Base-by-base conservation (phyloP, 2,329 filamentous ascomycete genomes). In the Mariannaea elegans region DNA sequence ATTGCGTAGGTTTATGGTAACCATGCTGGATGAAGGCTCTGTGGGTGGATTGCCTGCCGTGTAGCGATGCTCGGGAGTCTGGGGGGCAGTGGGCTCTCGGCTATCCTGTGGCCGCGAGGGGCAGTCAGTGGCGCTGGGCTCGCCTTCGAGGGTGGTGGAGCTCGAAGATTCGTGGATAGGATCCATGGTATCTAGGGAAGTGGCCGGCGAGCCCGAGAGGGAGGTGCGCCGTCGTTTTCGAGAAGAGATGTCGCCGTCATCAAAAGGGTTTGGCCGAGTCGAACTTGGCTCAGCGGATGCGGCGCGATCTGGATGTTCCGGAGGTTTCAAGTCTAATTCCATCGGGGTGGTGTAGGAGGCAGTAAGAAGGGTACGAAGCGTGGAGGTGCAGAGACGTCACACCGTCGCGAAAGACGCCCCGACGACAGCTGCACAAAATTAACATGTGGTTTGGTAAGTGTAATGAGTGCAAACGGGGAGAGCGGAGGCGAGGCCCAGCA, bases 201-300 rank as follows among this genome's bases (percentile, higher is more conserved):
- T 77, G 68, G 82, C 84, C 59, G 82, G 80, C 23, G 86, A 88
- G 57, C 78, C 81, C 56, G 82, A 82, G 50, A 81, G 76, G 13
- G 86, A 88, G 27, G 86, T 87, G 66, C 87, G 83, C 63, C 84
- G 86, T 51, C 87, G 84, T 74, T 90, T 90, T 65, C 87, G 81
- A 56, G 86, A 81, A 39, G 82, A 79, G 45, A 76, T 71, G 65
- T 86, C 83, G 71, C 76, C 78, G 75, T 88, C 85, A 76, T 87
- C 82, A 73, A 89, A 89, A 38, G 87, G 87, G 65, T 89, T 88
- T 51, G 84, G 85, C 63, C 87, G 83, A 67, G 83, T 86, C 70
- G 86, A 84, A 75, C 82, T 82, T 74, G 85, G 83, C 79, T 90
- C 87, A 76, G 84, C 84, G 70, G 86, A 88, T 76, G 81, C 80